Evolutionary conservation across 352 stramenopile species (phyloP).

Genomic region (Phytophthora syringae): DNA sequence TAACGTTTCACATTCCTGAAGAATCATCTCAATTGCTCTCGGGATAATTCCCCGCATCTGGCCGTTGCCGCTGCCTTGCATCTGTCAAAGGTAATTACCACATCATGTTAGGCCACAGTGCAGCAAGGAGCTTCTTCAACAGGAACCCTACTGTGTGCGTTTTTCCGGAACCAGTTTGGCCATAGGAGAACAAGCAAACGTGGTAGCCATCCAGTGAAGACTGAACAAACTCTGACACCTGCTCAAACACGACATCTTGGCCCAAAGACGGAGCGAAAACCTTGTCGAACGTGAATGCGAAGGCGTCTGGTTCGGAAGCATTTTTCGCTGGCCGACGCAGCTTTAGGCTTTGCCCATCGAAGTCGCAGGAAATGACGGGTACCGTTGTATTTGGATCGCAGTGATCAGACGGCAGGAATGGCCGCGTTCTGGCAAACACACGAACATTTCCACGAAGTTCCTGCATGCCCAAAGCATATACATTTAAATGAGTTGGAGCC

Average conservation of each 20-base stretch:
- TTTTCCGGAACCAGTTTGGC: slow-evolving; percentile 94
- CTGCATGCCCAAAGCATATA: slow-evolving; percentile 48
- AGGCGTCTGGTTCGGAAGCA: slow-evolving; percentile 51
- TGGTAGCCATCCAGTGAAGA: slow-evolving; percentile 97
- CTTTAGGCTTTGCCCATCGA: slow-evolving; percentile 73
- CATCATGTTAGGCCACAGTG: background rate
- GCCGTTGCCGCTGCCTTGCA: slow-evolving; percentile 96
- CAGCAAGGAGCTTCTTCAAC: slow-evolving; percentile 1
- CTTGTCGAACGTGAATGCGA: slow-evolving; percentile 96
- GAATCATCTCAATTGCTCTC: slow-evolving; percentile 96
- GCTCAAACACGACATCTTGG: slow-evolving; percentile 96
- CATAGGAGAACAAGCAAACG: slow-evolving; percentile 97
- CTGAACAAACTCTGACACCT: slow-evolving; percentile 98
- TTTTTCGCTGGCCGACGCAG: slow-evolving; percentile 59
- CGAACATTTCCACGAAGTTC: slow-evolving; percentile 99
- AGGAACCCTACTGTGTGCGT: slow-evolving; percentile 85
- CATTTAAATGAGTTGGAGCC: slow-evolving; percentile 6
- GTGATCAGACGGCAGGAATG: slow-evolving; percentile 87
- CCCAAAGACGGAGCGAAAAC: slow-evolving; percentile 94
- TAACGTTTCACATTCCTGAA: slow-evolving; percentile 62
- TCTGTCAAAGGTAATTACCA: slow-evolving; percentile 54
- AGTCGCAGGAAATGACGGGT: slow-evolving; percentile 70
- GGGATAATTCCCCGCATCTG: slow-evolving; percentile 98
- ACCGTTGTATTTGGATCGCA: slow-evolving; percentile 52
- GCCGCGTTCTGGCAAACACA: slow-evolving; percentile 95